Evolutionary conservation across 306 rosid genomes (phyloP).

Genomic region (Cucurbita maxima): DNA sequence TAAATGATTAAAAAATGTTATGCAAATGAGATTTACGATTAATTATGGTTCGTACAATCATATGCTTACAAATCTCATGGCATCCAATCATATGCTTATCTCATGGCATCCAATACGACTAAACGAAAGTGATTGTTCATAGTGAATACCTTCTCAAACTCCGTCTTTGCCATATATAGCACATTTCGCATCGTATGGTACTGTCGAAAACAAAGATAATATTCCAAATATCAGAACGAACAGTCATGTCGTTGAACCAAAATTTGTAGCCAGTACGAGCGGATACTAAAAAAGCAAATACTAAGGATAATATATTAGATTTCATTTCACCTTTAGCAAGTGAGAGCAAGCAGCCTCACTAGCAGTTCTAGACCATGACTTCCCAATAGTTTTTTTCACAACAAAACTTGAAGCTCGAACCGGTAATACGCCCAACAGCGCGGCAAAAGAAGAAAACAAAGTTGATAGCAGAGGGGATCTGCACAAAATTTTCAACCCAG

Average conservation of each 20-base stretch:
- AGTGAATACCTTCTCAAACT: conserved; percentile 46
- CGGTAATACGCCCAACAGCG: conserved; percentile 56
- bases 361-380: conserved; percentile 66
- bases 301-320: background rate
- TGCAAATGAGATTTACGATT: background rate
- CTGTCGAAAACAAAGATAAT: conserved; percentile 26
- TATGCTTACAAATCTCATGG: background rate
- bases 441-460: conserved; percentile 33
- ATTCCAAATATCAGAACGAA: background rate
- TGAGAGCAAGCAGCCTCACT: conserved; percentile 73
- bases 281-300: background rate
- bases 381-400: conserved; percentile 42
- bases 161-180: conserved; percentile 68
- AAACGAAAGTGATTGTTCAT: background rate
- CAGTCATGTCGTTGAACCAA: background rate
- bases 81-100: background rate
- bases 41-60: background rate
- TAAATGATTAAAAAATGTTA: background rate
- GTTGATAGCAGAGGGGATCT: conserved; percentile 40
- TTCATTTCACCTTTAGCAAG: conserved; percentile 59
- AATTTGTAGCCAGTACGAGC: background rate
- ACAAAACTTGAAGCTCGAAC: conserved; percentile 31
- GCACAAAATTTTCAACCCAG: conserved; percentile 12
- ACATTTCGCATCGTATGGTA: conserved; percentile 71
- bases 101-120: background rate